phyloP scores from a whole-genome alignment of 352 stramenopile genomes.

The Pythium oligandrum region DNA sequence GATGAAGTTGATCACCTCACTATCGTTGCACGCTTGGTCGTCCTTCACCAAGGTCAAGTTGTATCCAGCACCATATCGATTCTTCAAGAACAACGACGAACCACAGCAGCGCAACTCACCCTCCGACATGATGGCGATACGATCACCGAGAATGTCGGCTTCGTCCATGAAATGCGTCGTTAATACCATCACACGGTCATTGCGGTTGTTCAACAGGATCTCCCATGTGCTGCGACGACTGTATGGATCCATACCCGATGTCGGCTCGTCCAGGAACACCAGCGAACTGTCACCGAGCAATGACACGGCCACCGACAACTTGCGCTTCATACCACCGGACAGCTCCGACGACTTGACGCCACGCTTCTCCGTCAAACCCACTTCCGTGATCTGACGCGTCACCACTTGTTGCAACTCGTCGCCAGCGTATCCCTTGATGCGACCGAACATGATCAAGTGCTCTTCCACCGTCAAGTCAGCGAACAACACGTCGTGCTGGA shows the following conservation, averaged over 20 bases:
- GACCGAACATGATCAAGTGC: conserved; percentile 75
- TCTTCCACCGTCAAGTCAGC: conserved; percentile 70
- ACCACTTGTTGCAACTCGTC: no score
- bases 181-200: conserved; percentile 68
- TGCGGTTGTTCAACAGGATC: conserved; percentile 39
- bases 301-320: no score
- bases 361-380: no score
- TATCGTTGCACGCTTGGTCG: conserved; percentile 22
- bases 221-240: conserved; percentile 91
- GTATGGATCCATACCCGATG: no score
- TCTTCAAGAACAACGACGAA: conserved; percentile 81
- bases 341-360: no score
- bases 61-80: conserved; percentile 62
- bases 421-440: no score
- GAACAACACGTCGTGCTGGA: conserved; percentile 83
- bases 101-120: conserved; percentile 68
- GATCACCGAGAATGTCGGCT: conserved; percentile 75
- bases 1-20: no score
- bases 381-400: no score
- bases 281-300: no score
- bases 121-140: conserved; percentile 76
- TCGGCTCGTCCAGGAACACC: no score
- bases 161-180: conserved; percentile 96
- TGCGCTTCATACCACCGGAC: no score
- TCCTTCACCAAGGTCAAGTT: conserved; percentile 58